These are phyloP conservation scores for Ustilago bromivora DNA, from an alignment of 1,284 basidiomycete species.

Conservation along the genomic window DNA sequence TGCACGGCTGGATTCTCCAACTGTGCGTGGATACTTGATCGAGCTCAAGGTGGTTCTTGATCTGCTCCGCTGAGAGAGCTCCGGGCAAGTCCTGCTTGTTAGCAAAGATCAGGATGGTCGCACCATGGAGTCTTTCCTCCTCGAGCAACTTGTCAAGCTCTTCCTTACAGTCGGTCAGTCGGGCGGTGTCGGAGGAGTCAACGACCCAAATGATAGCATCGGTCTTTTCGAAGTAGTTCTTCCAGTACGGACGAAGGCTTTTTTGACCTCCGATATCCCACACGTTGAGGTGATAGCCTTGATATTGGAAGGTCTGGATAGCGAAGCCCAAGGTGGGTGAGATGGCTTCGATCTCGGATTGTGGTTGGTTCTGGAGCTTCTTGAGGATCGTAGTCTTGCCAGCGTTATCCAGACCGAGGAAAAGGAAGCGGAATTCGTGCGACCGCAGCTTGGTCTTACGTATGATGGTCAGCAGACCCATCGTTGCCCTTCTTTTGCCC, in stretches of 20 bases:
- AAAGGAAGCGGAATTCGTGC: slow-evolving; percentile 91
- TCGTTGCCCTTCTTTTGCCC: slow-evolving; percentile 21
- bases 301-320: slow-evolving; percentile 93
- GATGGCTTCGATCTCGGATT: slow-evolving; percentile 75
- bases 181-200: slow-evolving; percentile 88
- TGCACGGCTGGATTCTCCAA: slow-evolving; percentile 92
- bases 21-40: slow-evolving; percentile 79
- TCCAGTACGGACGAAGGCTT: slow-evolving; percentile 95
- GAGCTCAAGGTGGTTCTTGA: slow-evolving; percentile 72
- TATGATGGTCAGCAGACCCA: slow-evolving; percentile 93
- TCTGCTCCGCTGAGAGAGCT: slow-evolving; percentile 84
- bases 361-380: slow-evolving; percentile 85
- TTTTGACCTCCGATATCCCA: slow-evolving; percentile 98
- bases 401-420: slow-evolving; percentile 99
- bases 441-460: slow-evolving; percentile 81
- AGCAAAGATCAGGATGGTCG: slow-evolving; percentile 95
- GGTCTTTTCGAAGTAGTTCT: slow-evolving; percentile 99
- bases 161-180: slow-evolving; percentile 87
- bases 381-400: slow-evolving; percentile 99
- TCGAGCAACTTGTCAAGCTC: slow-evolving; percentile 87
- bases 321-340: slow-evolving; percentile 98
- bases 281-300: slow-evolving; percentile 75
- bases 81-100: slow-evolving; percentile 97
- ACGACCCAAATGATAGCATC: slow-evolving; percentile 99
- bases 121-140: slow-evolving; percentile 94